Conservation (phyloP, 192 early-diverging fungal genomes). For the Coemansia furcata region DNA sequence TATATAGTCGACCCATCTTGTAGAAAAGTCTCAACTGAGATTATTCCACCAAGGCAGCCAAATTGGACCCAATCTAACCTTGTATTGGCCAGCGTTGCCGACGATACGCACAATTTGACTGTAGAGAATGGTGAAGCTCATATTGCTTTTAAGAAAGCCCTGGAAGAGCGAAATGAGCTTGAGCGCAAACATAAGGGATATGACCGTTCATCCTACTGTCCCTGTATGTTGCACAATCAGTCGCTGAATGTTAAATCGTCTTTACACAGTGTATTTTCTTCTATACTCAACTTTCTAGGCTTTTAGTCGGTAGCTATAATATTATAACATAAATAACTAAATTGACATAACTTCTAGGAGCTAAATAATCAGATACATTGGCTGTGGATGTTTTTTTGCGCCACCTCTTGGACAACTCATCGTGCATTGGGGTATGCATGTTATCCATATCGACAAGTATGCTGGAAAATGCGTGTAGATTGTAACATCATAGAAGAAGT, state of each 20-base stretch:
- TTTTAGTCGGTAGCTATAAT: background rate
- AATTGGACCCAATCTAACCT: background rate
- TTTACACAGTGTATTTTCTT: background rate
- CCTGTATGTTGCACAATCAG: background rate
- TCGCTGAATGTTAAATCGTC: background rate
- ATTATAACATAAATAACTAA: background rate
- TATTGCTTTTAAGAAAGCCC: background rate
- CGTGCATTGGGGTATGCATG: too few species aligned
- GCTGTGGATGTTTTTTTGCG: too few species aligned
- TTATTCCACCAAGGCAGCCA: background rate
- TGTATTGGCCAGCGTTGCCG: background rate
- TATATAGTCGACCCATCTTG: background rate
- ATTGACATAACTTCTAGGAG: too few species aligned
- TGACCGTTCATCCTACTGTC: background rate
- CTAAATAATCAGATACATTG: too few species aligned
- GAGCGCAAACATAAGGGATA: background rate
- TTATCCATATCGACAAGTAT: too few species aligned
- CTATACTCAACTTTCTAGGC: background rate
- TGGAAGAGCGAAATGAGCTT: background rate
- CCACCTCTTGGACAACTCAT: too few species aligned
- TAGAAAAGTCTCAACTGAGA: background rate
- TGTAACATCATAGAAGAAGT: too few species aligned
- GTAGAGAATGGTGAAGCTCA: background rate
- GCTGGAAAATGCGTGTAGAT: too few species aligned
- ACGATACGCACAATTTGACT: background rate